A percentile compares a stretch with the other conserved stretches of the same genome.
Conservation (phyloP, 768 basidiomycete genomes). For the Agaricus sinodeliciosus region DNA sequence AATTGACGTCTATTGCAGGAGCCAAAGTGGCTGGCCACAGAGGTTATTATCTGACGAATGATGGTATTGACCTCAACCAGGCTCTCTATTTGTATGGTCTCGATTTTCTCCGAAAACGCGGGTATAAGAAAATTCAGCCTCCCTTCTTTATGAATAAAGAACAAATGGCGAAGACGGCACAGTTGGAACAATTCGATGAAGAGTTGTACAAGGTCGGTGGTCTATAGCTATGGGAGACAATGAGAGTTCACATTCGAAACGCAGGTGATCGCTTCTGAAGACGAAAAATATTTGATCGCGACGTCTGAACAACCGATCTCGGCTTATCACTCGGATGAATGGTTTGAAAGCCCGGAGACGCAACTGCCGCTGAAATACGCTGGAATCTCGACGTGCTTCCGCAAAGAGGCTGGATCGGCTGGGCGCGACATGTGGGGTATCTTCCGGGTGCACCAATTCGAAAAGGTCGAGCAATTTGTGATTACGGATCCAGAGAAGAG, state of each 20-base stretch:
- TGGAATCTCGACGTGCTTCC: slow-evolving; percentile 93
- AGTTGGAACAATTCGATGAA: slow-evolving; percentile 97
- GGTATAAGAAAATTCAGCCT: slow-evolving; percentile 92
- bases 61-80: slow-evolving; percentile 96
- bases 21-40: slow-evolving; percentile 93
- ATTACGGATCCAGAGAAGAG: slow-evolving; percentile 93
- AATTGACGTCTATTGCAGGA: slow-evolving; percentile 35
- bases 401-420: slow-evolving; percentile 96
- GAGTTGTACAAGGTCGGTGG: slow-evolving; percentile 87
- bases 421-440: slow-evolving; percentile 99
- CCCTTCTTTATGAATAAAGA: slow-evolving; percentile 99
- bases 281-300: slow-evolving; percentile 98
- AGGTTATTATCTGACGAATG: slow-evolving; percentile 93
- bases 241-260: too few species aligned
- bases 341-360: slow-evolving; percentile 89
- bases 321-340: slow-evolving; percentile 91
- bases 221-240: neutral
- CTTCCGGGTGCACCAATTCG: slow-evolving; percentile 99
- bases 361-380: slow-evolving; percentile 92
- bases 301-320: slow-evolving; percentile 99
- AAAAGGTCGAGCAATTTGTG: slow-evolving; percentile 97
- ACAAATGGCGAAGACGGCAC: slow-evolving; percentile 95
- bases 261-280: slow-evolving; percentile 80
- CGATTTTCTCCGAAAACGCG: slow-evolving; percentile 77
- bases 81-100: slow-evolving; percentile 92